These are phyloP conservation scores for Lenzites betulinus DNA, from an alignment of 768 basidiomycete genomes.

Conservation along the genomic window DNA sequence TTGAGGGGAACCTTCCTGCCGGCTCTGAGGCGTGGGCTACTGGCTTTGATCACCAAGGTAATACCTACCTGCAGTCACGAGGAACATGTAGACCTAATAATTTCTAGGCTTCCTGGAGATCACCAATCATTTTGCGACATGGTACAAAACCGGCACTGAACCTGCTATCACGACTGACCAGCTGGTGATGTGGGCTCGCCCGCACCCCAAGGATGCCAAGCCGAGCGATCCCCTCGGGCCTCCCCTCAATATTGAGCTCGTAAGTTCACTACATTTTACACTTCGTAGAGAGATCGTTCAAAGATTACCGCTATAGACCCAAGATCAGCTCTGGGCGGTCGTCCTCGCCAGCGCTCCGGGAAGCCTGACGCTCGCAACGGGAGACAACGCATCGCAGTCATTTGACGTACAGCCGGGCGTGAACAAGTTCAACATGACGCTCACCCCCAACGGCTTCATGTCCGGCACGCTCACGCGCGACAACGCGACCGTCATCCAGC, in stretches of 20 bases:
- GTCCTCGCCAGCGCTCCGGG: conserved; percentile 57
- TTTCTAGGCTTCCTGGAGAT: conserved; percentile 56
- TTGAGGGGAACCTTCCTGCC: conserved; percentile 40
- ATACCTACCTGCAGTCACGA: conserved; percentile 26
- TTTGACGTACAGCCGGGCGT: conserved; percentile 51
- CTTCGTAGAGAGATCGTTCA: too few relatives aligned
- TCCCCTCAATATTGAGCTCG: conserved; percentile 54
- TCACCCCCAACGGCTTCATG: conserved; percentile 54
- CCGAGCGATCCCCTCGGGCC: conserved; percentile 47
- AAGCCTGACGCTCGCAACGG: conserved; percentile 52
- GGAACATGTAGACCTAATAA: background rate
- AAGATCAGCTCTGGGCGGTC: conserved; percentile 68
- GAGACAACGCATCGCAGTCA: conserved; percentile 39
- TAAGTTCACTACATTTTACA: conserved; percentile 32
- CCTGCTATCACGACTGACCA: conserved; percentile 55
- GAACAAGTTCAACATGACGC: conserved; percentile 59
- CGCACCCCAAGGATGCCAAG: conserved; percentile 52
- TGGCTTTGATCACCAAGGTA: conserved; percentile 39
- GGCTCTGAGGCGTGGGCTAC: conserved; percentile 40
- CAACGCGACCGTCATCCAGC: conserved; percentile 51
- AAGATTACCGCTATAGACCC: conserved; percentile 5
- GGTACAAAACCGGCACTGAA: conserved; percentile 65
- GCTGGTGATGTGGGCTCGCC: conserved; percentile 54
- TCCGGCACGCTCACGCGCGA: conserved; percentile 54
- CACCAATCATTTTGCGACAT: conserved; percentile 54